Evolutionary conservation across 2,329 filamentous ascomycete genomes (phyloP), one percentile per base, ranked within the genome.

Genomic region (Cadophora sp.): DNA sequence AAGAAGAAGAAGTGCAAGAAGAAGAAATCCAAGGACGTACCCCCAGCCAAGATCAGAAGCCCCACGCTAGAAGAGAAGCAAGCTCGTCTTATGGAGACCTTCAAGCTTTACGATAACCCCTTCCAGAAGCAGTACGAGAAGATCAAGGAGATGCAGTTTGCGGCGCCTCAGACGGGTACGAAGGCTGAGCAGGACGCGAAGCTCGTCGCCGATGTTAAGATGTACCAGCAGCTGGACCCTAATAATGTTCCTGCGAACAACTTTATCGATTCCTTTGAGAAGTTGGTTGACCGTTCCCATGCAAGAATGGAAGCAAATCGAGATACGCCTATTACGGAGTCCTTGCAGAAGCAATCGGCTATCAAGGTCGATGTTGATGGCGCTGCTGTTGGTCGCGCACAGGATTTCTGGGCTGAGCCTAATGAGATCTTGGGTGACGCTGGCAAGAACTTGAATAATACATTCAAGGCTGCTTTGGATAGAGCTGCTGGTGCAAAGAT

Each of bases 1-100:
- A 58, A 63, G 48, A 41, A 41, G 60, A 63, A 63, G 24, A 63
- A 55, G 30, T 33, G 33, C 14, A 50, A 41, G 14, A 63, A 62
- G 60, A 45, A 50, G 14, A 55, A 55, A 16, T 22, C 59, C 11
- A 50, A 55, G n/a, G 8, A 36, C 33, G 16, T 39, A 13, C 47
- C 60, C 4, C 48, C 60, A 14, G 41, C 60, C 7, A 55, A 43
- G 20, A 55, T 63, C 16, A 18, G 60, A 5, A 55, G 48, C 8
- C 60, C 60, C 11, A 63, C 48, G 7, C 33, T 33, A 11, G 50
- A 63, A n/a, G 60, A 63, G 39, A 63, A 55, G 36, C 48, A 56
- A 3, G 48, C 36, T 5, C 30, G 50, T 6, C 18, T 56, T 20
- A 18, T 56, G 13, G 48, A 63, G 60, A 55, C 24, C 2, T 59